These are phyloP conservation scores for Apiotrichum akiyoshidainum DNA, from an alignment of 1,284 basidiomycete species.

Conservation along the genomic window DNA sequence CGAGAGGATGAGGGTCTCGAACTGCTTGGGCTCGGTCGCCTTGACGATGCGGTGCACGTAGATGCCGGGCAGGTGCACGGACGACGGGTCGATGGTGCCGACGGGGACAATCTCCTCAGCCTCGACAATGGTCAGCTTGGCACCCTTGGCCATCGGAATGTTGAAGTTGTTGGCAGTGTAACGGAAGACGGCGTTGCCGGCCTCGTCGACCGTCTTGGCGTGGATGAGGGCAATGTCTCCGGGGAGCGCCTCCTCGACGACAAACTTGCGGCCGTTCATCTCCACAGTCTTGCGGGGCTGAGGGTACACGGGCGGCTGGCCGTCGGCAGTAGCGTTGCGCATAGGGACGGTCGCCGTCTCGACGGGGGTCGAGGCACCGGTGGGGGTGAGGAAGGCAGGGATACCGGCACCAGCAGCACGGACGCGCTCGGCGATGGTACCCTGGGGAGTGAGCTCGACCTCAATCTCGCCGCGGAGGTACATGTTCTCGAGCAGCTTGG, in stretches of 20 bases:
- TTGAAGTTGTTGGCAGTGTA: slow-evolving; percentile 84
- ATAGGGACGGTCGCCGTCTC: slow-evolving; percentile 66
- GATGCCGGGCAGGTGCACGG: slow-evolving; percentile 77
- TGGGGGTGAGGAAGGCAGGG: slow-evolving; percentile 91
- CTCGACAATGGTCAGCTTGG: slow-evolving; percentile 81
- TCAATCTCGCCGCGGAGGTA: slow-evolving; percentile 77
- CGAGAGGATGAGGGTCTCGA: slow-evolving; percentile 71
- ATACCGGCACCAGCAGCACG: slow-evolving; percentile 89
- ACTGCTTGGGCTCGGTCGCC: slow-evolving; percentile 67
- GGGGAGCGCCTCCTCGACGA: slow-evolving; percentile 77
- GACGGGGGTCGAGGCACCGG: slow-evolving; percentile 76
- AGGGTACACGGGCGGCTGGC: slow-evolving; percentile 23
- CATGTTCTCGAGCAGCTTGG: slow-evolving; percentile 53
- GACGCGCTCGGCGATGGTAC: slow-evolving; percentile 80
- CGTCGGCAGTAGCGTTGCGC: slow-evolving; percentile 62
- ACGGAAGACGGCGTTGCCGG: slow-evolving; percentile 74
- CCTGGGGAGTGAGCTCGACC: slow-evolving; percentile 65
- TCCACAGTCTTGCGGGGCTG: slow-evolving; percentile 70
- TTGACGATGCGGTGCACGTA: slow-evolving; percentile 80
- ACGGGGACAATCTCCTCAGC: slow-evolving; percentile 84
- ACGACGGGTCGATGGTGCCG: slow-evolving; percentile 73
- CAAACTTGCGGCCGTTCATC: slow-evolving; percentile 73
- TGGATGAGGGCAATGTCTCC: slow-evolving; percentile 83
- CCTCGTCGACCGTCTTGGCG: slow-evolving; percentile 89
- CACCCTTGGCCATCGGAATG: slow-evolving; percentile 78